These are phyloP conservation scores for Marvania coccoides DNA, from an alignment of 139 green algal species.

Conservation along the genomic window DNA sequence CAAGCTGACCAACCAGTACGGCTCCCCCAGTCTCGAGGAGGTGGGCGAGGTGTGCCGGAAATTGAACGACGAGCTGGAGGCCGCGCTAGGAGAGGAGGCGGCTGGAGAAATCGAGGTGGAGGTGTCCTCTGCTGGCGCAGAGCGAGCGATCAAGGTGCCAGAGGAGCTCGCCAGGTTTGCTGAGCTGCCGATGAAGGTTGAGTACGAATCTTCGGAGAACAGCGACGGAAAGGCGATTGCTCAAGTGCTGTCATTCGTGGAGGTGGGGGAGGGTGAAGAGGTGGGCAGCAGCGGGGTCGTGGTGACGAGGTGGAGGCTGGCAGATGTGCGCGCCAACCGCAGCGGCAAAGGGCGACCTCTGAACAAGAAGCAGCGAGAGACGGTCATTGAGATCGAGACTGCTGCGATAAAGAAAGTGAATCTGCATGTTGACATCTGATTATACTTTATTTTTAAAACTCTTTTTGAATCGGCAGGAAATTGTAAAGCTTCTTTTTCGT, in stretches of 20 bases:
- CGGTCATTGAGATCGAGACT: conserved; percentile 29
- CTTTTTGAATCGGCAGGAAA: not conserved
- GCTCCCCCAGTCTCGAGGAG: conserved; percentile 54
- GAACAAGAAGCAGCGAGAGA: conserved; percentile 43
- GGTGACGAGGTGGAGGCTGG: conserved; percentile 42
- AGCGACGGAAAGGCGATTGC: not conserved
- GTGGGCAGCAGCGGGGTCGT: not conserved
- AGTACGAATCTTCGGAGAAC: conserved; percentile 3
- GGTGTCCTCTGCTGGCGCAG: conserved; percentile 59
- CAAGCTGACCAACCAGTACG: conserved; percentile 52
- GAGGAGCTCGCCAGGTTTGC: conserved; percentile 43
- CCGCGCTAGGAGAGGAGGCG: conserved; percentile 30
- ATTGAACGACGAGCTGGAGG: conserved; percentile 30
- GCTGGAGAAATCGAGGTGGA: conserved; percentile 55
- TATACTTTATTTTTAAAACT: not conserved
- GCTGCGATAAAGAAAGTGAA: conserved; percentile 29
- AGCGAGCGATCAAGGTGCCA: conserved; percentile 46
- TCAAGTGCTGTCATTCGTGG: conserved; percentile 28
- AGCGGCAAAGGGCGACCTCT: conserved; percentile 48
- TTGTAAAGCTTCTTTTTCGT: not conserved
- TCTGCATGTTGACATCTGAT: conserved; percentile 65
- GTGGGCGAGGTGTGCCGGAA: conserved; percentile 41
- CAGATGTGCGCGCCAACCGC: conserved; percentile 55
- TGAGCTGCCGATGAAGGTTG: conserved; percentile 50
- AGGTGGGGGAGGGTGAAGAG: not conserved